Evolutionary conservation across 352 stramenopile species (phyloP), one percentile per base, ranked within the genome.

Genomic region (Phytophthora vignae): DNA sequence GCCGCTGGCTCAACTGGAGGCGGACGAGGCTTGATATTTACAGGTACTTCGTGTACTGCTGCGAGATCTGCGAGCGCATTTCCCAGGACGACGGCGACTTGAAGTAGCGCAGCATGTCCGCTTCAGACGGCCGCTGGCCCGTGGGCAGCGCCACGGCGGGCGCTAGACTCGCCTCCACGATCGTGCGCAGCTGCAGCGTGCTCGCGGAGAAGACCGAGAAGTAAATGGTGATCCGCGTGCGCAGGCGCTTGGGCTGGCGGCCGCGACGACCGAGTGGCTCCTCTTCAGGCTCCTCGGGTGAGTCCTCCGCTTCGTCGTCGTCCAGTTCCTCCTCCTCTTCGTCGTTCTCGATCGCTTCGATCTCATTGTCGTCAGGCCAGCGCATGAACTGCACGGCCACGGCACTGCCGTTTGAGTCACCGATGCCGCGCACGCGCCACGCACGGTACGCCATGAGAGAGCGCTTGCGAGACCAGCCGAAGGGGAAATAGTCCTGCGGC

Each of bases 1-100:
- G 33, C 33, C 27, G 33, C 33, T 40, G 33, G 33, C 33, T 40
- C 33, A 14, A 21, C 11, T 55, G 25, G 22, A 63, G 17, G 27
- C 22, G 22, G 22, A 25, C 38, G 12, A 36, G 29, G 50, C 55
- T 48, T 64, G 53, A 54, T 74, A 61, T 67, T 79, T 67, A 75
- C 65, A 78, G 64, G 38, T 79, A 76, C 67, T 83, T 83, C 69
- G 82, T 80, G 72, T 85, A 92, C 71, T 90, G 75, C 64, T 90
- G 75, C 54, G 77, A 83, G 27, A 88, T 79, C 62, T 93, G 84
- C 64, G 82, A 78, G 27, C 87, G 79, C 59, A 90, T 74, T 62
- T 91, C 85, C 85, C 85, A 93, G 3, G 85, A 83, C 44, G 82
- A 90, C n/a, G 82, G 82, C 19, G 81, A 81, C 63, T 89, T 88